Evolutionary conservation across 441 rosid species (phyloP), one percentile per base, ranked within the genome.

Genomic region (Jatropha podagrica): DNA sequence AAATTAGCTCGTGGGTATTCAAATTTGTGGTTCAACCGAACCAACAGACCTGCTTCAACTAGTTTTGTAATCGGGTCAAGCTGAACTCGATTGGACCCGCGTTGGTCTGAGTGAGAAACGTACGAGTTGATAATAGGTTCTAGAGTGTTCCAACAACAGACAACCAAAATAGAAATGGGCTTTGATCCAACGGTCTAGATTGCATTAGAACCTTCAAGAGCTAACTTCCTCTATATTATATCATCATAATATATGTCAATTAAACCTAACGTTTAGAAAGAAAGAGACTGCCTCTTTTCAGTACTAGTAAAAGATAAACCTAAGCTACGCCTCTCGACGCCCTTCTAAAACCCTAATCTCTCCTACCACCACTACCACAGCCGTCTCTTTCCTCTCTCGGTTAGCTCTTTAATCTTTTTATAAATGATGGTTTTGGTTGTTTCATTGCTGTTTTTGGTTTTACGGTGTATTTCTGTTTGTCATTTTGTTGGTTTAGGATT

Each of bases 131-230:
- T 32, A 42, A 55, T 66, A 78, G 40, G 73, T 88, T 88, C 89
- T 72, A 68, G 91, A 86, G 72, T 52, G 77, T 84, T 88, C 91
- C 40, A 55, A 73, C 44, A 52, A 14, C 15, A 48, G 64, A 72
- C 83, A 72, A 63, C 48, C 32, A n/a, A 40, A 73, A 55, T 51
- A 58, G 59, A 41, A 42, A 4, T 0, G 12, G 11, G 65, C 11
- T 52, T 3, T 2, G 20, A 67, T 85, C 44, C 79, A 74, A 88
- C 88, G 89, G 88, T 49, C 58, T 14, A 3, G 76, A 84, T 44
- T 82, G 4, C 4, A 13, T 27, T 73, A 60, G 87, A 85, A 86
- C 72, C 79, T 82, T 86, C 86, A 81, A 69, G 93, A 85, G 61
- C 56, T 41, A 42, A 54, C 54, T 65, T 17, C 65, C 7, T 6